Conservation (phyloP, 2,329 filamentous ascomycete species). For the Exophiala aquamarina region DNA sequence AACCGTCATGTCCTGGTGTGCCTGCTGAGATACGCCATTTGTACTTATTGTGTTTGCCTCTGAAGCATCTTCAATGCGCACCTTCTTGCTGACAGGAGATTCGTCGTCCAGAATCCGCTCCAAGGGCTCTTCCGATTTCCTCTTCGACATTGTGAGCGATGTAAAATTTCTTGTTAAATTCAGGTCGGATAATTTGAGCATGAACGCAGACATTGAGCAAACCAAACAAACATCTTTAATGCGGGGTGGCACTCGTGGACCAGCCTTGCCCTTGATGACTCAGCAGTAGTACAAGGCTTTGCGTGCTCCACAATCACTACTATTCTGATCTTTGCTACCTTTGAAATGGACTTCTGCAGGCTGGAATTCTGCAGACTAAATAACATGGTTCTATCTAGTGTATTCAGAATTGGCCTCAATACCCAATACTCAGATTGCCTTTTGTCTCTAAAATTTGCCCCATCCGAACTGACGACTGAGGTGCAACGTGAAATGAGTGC, state of each 20-base stretch:
- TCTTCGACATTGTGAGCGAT: slow-evolving; percentile 43
- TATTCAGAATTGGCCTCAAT: no score
- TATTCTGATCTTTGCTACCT: no score
- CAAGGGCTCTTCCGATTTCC: slow-evolving; percentile 45
- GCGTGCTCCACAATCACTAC: not conserved
- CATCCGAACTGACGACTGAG: slow-evolving; percentile 18
- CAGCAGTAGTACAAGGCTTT: slow-evolving; percentile 3
- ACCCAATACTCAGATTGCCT: no score
- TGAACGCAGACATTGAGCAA: slow-evolving; percentile 1
- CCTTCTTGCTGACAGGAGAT: slow-evolving; percentile 48
- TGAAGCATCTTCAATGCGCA: slow-evolving; percentile 39
- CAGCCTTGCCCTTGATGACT: slow-evolving; percentile 18
- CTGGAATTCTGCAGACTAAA: no score
- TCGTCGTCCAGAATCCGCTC: slow-evolving; percentile 35
- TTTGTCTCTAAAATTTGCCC: slow-evolving; percentile 21
- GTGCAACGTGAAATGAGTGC: slow-evolving; percentile 8
- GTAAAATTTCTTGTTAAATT: not conserved
- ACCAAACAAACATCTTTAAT: slow-evolving; percentile 8
- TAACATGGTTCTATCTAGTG: no score
- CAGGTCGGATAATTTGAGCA: not conserved
- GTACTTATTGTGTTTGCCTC: slow-evolving; percentile 24
- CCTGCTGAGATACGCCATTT: not conserved
- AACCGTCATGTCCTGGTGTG: slow-evolving; percentile 16
- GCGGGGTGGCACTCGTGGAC: slow-evolving; percentile 4
- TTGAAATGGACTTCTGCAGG: no score